Conservation (phyloP, 169 alveolate species). For the Eimeria mitis region DNA sequence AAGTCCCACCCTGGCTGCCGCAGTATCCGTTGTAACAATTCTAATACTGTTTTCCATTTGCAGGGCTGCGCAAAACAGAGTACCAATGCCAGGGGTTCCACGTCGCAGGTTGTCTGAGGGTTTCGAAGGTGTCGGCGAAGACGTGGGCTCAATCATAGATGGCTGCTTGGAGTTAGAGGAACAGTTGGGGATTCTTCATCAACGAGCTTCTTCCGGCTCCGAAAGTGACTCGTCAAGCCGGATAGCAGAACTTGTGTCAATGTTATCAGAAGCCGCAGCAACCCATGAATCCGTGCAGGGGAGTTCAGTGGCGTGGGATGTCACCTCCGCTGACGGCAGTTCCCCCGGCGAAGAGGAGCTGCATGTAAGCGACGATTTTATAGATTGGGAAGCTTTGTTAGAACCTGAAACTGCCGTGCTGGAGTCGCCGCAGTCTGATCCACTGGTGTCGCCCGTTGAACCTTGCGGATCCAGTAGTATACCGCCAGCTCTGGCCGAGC, state of each 20-base stretch:
- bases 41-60: neutral
- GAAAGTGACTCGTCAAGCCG: neutral
- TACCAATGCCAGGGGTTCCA: neutral
- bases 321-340: neutral
- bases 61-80: neutral
- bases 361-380: neutral
- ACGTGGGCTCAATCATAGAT: neutral
- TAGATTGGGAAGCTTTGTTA: neutral
- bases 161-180: neutral
- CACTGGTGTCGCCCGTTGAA: neutral
- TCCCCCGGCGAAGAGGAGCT: neutral
- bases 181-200: neutral
- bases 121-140: neutral
- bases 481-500: neutral
- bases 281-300: neutral
- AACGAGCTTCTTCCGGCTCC: neutral
- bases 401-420: neutral
- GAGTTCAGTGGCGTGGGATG: neutral
- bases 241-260: constrained; percentile 16
- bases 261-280: neutral
- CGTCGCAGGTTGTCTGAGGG: neutral
- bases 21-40: neutral
- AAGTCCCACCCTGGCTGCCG: neutral
- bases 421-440: neutral
- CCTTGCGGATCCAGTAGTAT: neutral